phyloP scores from a whole-genome alignment of 176 grass and related monocot genomes.

The Eleusine indica region DNA sequence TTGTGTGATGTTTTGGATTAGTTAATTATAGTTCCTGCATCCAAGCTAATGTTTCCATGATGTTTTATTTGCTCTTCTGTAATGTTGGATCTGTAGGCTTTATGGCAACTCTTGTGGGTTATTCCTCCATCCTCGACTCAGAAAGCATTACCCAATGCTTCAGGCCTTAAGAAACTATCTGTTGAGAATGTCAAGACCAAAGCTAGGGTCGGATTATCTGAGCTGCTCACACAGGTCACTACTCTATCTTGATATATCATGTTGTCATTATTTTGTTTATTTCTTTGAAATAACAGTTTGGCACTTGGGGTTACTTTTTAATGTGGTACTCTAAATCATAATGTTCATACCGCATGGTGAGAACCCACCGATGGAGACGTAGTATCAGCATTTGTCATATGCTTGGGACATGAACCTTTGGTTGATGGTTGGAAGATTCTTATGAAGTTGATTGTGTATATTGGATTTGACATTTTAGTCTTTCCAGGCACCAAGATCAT shows the following conservation, averaged over 20 bases:
- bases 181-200: slow-evolving; percentile 79
- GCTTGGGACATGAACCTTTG: not conserved
- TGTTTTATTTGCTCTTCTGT: not conserved
- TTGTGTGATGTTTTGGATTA: not conserved
- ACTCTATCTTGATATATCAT: slow-evolving; percentile 31
- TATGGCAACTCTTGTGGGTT: slow-evolving; percentile 98
- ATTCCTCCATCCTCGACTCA: slow-evolving; percentile 63
- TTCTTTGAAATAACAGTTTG: slow-evolving; percentile 27
- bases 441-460: slow-evolving; percentile 12
- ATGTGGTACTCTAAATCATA: not conserved
- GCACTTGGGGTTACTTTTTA: not conserved
- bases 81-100: slow-evolving; percentile 59
- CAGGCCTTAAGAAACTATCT: slow-evolving; percentile 80
- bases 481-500: not conserved
- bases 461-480: not conserved
- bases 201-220: slow-evolving; percentile 76
- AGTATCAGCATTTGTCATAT: slow-evolving; percentile 17
- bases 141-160: slow-evolving; percentile 53
- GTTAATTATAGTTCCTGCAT: not conserved
- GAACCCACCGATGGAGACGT: not conserved
- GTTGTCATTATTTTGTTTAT: slow-evolving; percentile 13
- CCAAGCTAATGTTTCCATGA: not conserved
- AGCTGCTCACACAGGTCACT: slow-evolving; percentile 79
- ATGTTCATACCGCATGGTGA: slow-evolving; percentile 5
- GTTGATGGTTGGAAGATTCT: slow-evolving; percentile 10